phyloP scores from a whole-genome alignment of 192 early-diverging fungal species.

The Coemansia sp. region DNA sequence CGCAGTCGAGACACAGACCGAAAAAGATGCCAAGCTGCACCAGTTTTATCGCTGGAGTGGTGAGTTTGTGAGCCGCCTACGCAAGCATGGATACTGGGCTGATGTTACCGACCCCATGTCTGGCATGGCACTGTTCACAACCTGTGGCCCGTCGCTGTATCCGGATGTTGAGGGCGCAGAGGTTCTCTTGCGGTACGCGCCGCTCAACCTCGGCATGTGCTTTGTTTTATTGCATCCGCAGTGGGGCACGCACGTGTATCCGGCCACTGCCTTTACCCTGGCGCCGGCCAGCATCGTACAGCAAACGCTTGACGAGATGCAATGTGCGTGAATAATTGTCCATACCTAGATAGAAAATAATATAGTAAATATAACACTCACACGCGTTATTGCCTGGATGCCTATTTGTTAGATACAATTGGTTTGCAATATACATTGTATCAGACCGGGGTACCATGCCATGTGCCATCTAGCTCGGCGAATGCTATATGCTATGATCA shows the following conservation, averaged over 20 bases:
- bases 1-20: conserved; percentile 65
- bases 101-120: conserved; percentile 92
- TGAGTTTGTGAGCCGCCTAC: conserved; percentile 57
- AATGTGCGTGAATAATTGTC: background rate
- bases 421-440: too few relatives aligned
- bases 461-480: too few relatives aligned
- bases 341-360: background rate
- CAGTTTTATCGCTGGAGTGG: conserved; percentile 76
- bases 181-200: conserved; percentile 71
- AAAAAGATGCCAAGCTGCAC: conserved; percentile 83
- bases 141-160: conserved; percentile 73
- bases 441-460: too few relatives aligned
- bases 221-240: conserved; percentile 79
- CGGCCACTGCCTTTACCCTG: conserved; percentile 80
- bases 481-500: too few relatives aligned
- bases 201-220: conserved; percentile 80
- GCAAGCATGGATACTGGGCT: conserved; percentile 71
- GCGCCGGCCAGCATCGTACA: conserved; percentile 62
- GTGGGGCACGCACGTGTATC: conserved; percentile 91
- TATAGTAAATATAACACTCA: background rate
- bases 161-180: conserved; percentile 87
- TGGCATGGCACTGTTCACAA: conserved; percentile 66
- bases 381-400: too few relatives aligned
- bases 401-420: too few relatives aligned
- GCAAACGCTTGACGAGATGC: conserved; percentile 28